These are phyloP conservation scores for Kalmusia sp. DNA, from an alignment of 2,329 filamentous ascomycete genomes.

Conservation along the genomic window DNA sequence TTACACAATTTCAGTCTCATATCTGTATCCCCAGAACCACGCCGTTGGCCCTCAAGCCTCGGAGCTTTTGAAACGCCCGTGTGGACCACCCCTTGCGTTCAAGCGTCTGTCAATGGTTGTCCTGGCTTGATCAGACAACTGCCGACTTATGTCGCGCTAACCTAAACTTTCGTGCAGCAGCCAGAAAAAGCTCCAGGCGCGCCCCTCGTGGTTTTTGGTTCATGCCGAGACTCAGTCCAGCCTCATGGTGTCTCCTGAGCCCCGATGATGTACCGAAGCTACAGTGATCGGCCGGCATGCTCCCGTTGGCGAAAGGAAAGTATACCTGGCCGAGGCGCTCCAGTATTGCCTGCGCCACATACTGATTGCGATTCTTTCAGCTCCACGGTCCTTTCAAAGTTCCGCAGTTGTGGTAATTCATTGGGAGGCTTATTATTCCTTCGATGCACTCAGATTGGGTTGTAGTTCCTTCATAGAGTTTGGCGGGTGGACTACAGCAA, in stretches of 20 bases:
- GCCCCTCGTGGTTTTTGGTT: not conserved
- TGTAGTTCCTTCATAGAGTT: not conserved
- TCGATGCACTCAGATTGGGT: too few species aligned
- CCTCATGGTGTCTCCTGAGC: not conserved
- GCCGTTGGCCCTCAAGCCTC: not conserved
- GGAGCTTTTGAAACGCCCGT: slow-evolving; percentile 2
- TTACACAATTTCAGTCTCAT: not conserved
- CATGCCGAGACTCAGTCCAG: not conserved
- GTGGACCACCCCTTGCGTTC: not conserved
- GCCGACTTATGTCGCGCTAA: not conserved
- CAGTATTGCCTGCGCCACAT: not conserved
- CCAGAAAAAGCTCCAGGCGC: not conserved
- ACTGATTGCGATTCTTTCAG: not conserved
- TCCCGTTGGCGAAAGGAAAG: not conserved
- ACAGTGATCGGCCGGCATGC: not conserved
- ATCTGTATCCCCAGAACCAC: not conserved
- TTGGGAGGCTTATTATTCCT: too few species aligned
- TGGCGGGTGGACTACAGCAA: not conserved
- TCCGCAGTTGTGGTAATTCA: not conserved
- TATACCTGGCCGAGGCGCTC: not conserved
- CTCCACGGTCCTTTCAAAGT: not conserved
- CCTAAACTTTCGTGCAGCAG: not conserved
- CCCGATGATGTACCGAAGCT: not conserved
- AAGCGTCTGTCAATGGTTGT: not conserved
- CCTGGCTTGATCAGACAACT: not conserved